Base-by-base conservation (phyloP, 192 early-diverging fungal species). In the Gamsiella multidivaricata region DNA sequence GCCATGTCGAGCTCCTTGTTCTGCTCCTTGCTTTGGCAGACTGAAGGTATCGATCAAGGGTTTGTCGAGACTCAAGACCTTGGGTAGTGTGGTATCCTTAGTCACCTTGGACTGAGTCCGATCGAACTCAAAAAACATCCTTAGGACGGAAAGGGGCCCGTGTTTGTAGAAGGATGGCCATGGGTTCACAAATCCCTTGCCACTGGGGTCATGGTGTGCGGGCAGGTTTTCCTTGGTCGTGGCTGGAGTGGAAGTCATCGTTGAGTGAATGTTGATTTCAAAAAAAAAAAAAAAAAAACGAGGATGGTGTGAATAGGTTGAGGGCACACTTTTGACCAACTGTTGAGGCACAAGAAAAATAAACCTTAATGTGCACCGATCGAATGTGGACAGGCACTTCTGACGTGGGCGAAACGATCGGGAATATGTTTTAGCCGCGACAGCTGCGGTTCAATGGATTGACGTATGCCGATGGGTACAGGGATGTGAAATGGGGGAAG, bases 141-240 rank as follows among this genome's bases (percentile, higher is more conserved):
- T 47, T 39, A 73, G 15, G 3, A 41, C 6, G 15, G 61, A 65
- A 1, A 61, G 28, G 3, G 65, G 15, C 1, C 82, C 66, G 33
- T 84, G 61, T 20, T 43, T 62, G 3, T 58, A 9, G 39, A 84
- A 88, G 9, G 83, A 85, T 2, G 85, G 80, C 91, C 91, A 92
- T 3, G 91, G 91, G 75, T 91, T 92, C 2, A 59, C 50, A 51
- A 92, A 92, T 6, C 88, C 88, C 5, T 78, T 78, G n/a, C 86
- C 84, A 34, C 79, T 73, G 41, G 72, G 66, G n/a, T 75, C 54
- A 43, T 88, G 86, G 55, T 88, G 84, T 18, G 76, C 71, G 2
- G 73, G 73, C 8, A 61, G 26, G 20, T 52, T 8, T 46, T 46
- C 47, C 17, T 47, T 68, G 32, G 25, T 1, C 22, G 42, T 29